Evolutionary conservation across 129 eudicot genomes (phyloP).

Genomic region (Saposhnikovia divaricata): DNA sequence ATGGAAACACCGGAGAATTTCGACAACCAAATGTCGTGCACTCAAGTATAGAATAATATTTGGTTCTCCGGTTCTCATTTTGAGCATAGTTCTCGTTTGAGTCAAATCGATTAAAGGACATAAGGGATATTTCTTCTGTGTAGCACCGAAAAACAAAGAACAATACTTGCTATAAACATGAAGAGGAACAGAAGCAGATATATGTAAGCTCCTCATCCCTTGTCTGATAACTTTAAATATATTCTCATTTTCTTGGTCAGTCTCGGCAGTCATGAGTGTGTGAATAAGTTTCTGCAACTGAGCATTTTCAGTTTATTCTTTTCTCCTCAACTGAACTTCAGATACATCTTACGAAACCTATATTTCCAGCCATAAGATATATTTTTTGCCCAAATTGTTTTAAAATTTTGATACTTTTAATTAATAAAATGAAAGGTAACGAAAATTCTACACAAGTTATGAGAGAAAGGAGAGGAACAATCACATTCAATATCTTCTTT

Average conservation of each 20-base stretch:
- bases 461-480: constrained; percentile 9
- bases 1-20: too few relatives aligned
- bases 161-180: neutral
- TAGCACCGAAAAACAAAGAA: neutral
- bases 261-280: neutral
- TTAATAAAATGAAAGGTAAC: neutral
- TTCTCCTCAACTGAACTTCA: neutral
- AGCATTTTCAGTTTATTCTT: too few relatives aligned
- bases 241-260: too few relatives aligned
- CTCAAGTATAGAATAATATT: too few relatives aligned
- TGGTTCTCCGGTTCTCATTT: neutral
- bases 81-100: neutral
- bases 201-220: neutral
- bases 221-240: too few relatives aligned
- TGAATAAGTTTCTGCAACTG: neutral
- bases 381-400: neutral
- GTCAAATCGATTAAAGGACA: too few relatives aligned
- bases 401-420: neutral
- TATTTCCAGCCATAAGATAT: neutral
- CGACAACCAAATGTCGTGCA: too few relatives aligned
- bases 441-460: constrained; percentile 8
- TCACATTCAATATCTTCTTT: neutral
- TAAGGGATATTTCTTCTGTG: neutral
- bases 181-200: neutral
- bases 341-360: neutral